A percentile compares a stretch with the other conserved stretches of the same genome.
Evolutionary conservation across 1,284 basidiomycete genomes (phyloP).

Genomic region (Tylopilus sp.): DNA sequence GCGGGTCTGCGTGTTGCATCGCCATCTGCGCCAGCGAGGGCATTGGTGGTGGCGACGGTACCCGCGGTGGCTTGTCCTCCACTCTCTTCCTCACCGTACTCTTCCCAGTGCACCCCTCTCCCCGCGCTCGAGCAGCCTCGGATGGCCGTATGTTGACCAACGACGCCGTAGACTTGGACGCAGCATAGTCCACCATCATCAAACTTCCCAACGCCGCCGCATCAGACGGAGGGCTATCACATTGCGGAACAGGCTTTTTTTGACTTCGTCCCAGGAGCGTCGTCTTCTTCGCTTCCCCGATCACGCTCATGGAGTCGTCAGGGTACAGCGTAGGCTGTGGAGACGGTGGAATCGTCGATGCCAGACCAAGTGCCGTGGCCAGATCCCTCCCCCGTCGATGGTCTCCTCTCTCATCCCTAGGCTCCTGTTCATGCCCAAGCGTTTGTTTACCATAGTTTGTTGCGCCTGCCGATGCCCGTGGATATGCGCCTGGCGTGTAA

Average conservation of each 20-base stretch:
- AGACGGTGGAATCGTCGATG: constrained; percentile 41
- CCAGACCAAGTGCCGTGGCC: constrained; percentile 51
- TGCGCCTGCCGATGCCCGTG: constrained; percentile 46
- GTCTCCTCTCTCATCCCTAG: constrained; percentile 37
- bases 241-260: constrained; percentile 33
- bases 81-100: constrained; percentile 33
- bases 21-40: constrained; percentile 76
- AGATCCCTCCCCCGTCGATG: constrained; percentile 48
- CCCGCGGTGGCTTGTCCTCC: constrained; percentile 66
- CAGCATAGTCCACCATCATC: constrained; percentile 55
- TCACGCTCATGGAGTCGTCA: constrained; percentile 66
- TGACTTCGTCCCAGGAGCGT: constrained; percentile 27
- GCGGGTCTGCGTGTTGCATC: constrained; percentile 55
- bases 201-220: constrained; percentile 51
- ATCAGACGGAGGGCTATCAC: constrained; percentile 38
- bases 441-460: constrained; percentile 34
- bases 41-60: constrained; percentile 70
- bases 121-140: constrained; percentile 24
- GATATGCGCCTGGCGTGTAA: constrained; percentile 52
- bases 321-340: constrained; percentile 63
- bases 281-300: constrained; percentile 38
- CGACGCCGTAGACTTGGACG: constrained; percentile 35
- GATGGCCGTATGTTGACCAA: constrained; percentile 32
- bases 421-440: constrained; percentile 31
- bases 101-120: constrained; percentile 13